Evolutionary conservation across 129 eudicot species (phyloP).

Genomic region (Ambrosia trifida): DNA sequence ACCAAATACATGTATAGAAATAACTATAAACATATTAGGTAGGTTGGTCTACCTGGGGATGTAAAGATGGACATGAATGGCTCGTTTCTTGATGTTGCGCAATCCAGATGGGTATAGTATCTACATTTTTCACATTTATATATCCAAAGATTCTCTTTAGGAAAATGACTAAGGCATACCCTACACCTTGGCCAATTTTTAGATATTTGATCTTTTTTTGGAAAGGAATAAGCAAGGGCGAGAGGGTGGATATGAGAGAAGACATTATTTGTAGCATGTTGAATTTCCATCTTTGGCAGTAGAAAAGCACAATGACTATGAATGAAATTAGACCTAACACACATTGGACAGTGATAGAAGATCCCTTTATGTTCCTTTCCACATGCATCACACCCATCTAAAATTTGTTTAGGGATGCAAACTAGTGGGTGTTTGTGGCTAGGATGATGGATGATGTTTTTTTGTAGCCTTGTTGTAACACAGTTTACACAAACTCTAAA

Average conservation of each 20-base stretch:
- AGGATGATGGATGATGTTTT: neutral
- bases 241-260: neutral
- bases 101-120: too few species aligned
- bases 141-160: neutral
- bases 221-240: neutral
- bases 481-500: neutral
- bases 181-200: neutral
- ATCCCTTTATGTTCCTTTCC: neutral
- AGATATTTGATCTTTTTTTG: neutral
- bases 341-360: neutral
- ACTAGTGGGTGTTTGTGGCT: neutral
- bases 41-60: neutral
- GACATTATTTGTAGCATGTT: neutral
- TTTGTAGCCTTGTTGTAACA: neutral
- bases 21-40: neutral
- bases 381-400: neutral
- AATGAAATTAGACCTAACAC: neutral
- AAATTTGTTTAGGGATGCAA: neutral
- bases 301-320: neutral
- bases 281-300: neutral
- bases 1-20: neutral
- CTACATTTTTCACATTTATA: constrained; percentile 5
- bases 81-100: neutral
- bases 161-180: neutral
- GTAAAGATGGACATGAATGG: constrained; percentile 1